These are phyloP conservation scores for Neurospora sp. DNA, from an alignment of 495 filamentous ascomycete species.

Conservation along the genomic window DNA sequence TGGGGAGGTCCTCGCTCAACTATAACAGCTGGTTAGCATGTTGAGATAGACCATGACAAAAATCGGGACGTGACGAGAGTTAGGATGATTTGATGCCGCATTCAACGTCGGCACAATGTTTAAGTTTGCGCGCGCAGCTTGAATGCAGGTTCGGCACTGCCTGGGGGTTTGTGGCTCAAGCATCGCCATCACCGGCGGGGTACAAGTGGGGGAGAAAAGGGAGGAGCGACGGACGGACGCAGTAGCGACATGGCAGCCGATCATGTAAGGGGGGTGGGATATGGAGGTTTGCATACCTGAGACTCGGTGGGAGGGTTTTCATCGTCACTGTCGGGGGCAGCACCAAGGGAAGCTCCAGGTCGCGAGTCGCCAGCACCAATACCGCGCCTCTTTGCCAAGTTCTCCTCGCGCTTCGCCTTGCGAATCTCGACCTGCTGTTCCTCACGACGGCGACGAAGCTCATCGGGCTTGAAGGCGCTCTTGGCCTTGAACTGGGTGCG, in stretches of 20 bases:
- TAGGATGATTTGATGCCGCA: background rate
- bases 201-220: constrained; percentile 5
- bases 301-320: constrained; percentile 87
- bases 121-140: background rate
- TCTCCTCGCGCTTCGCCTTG: constrained; percentile 96
- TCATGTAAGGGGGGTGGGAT: background rate
- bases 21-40: constrained; percentile 36
- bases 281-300: constrained; percentile 63
- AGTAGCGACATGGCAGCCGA: background rate
- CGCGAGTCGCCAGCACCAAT: constrained; percentile 70
- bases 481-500: constrained; percentile 99
- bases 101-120: background rate
- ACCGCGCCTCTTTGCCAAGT: constrained; percentile 93
- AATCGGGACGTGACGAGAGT: background rate
- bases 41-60: background rate
- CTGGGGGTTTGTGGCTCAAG: background rate
- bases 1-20: constrained; percentile 94
- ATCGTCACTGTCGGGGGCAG: constrained; percentile 92
- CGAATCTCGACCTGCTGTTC: constrained; percentile 98
- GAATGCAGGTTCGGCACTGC: background rate
- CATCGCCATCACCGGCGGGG: constrained; percentile 3
- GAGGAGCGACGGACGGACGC: background rate
- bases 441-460: constrained; percentile 95
- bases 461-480: constrained; percentile 95
- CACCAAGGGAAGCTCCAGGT: constrained; percentile 76